These are phyloP conservation scores for Herpetomonas samuelpessoai DNA, from an alignment of 208 protist genomes.

Conservation along the genomic window DNA sequence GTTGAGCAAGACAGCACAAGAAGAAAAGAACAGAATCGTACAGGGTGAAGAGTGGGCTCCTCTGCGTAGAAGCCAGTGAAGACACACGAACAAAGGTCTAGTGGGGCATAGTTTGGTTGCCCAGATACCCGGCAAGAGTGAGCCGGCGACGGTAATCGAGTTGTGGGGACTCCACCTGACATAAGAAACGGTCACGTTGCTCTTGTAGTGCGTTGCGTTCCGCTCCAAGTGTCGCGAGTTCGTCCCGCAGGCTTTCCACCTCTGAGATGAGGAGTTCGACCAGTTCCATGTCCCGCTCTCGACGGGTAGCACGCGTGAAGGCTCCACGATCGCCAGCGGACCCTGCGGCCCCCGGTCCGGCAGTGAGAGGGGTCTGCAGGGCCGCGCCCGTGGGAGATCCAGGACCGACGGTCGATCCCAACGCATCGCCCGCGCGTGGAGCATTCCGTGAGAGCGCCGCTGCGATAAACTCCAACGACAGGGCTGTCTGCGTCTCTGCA, in stretches of 20 bases:
- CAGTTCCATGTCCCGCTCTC: conserved; percentile 29
- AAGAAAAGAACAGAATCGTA: too few relatives aligned
- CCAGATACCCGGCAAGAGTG: not conserved
- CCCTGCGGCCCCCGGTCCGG: not conserved
- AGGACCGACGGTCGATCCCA: too few relatives aligned
- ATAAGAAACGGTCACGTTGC: conserved; percentile 47
- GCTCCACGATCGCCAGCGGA: not conserved
- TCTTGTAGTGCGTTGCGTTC: conserved; percentile 29
- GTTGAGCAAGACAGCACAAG: too few relatives aligned
- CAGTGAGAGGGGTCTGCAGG: not conserved
- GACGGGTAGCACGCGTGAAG: conserved; percentile 5
- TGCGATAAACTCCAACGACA: conserved; percentile 32
- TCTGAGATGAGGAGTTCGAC: conserved; percentile 28
- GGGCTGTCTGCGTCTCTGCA: conserved; percentile 27
- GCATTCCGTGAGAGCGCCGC: not conserved
- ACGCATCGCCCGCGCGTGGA: not conserved
- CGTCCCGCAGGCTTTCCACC: conserved; percentile 33
- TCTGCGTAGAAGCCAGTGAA: too few relatives aligned
- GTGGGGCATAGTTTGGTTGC: not conserved
- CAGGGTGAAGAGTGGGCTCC: too few relatives aligned
- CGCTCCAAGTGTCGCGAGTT: conserved; percentile 22
- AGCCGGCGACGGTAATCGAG: conserved; percentile 11
- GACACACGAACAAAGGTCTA: too few relatives aligned
- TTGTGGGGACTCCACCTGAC: conserved; percentile 35
- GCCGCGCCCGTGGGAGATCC: too few relatives aligned